These are phyloP conservation scores for Ophiostoma populinum DNA, from an alignment of 2,329 filamentous ascomycete species.

Conservation along the genomic window DNA sequence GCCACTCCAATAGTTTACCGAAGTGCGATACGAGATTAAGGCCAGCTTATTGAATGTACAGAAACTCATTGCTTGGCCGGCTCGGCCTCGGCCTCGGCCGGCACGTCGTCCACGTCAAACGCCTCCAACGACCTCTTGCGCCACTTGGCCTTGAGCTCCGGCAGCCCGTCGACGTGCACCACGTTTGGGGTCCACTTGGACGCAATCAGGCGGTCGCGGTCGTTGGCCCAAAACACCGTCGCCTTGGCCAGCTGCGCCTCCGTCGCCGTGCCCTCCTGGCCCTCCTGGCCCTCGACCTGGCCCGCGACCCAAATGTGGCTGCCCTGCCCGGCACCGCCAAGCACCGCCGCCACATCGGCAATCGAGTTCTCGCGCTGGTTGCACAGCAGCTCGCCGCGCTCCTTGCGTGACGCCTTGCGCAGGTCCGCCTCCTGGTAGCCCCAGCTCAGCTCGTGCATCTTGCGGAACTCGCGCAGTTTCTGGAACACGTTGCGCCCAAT, in stretches of 20 bases:
- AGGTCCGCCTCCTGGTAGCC: conserved; percentile 24
- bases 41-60: too few species aligned
- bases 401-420: conserved; percentile 21
- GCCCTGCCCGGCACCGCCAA: conserved; percentile 32
- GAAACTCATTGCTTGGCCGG: too few species aligned
- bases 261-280: conserved; percentile 2
- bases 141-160: conserved; percentile 7
- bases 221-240: conserved; percentile 34
- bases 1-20: too few species aligned
- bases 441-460: conserved; percentile 46
- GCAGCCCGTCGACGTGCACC: conserved; percentile 26
- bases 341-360: conserved; percentile 44
- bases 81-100: background rate
- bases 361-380: conserved; percentile 44
- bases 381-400: conserved; percentile 35
- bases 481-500: conserved; percentile 43
- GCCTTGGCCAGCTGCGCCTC: conserved; percentile 16
- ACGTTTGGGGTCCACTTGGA: conserved; percentile 35
- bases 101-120: conserved; percentile 1
- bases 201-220: conserved; percentile 29
- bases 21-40: too few species aligned
- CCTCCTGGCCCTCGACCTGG: too few species aligned
- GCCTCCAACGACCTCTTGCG: too few species aligned
- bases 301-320: conserved; percentile 24
- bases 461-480: conserved; percentile 46